Conservation (phyloP, 2,329 filamentous ascomycete genomes). For the Trichoderma sp. region DNA sequence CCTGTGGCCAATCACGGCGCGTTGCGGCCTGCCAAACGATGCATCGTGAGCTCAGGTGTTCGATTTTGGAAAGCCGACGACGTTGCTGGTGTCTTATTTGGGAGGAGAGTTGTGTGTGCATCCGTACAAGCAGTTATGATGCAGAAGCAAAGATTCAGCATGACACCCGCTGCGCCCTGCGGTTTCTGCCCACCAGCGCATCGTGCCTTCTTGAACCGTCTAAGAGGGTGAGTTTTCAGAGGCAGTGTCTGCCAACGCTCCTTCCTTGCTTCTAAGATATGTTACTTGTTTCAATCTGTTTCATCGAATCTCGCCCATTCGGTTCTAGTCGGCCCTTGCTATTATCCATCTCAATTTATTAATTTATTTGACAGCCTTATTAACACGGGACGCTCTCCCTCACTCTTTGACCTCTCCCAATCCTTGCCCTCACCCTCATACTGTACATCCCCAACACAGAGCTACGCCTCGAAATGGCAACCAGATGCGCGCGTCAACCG, state of each 20-base stretch:
- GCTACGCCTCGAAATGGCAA: constrained; percentile 4
- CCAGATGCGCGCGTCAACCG: constrained; percentile 5
- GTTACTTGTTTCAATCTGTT: background rate
- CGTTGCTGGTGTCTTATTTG: background rate
- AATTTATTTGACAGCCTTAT: background rate
- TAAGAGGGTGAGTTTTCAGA: background rate
- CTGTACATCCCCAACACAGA: background rate
- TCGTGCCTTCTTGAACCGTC: background rate
- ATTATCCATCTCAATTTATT: background rate
- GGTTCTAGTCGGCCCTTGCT: too few species aligned
- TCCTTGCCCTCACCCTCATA: background rate
- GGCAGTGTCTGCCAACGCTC: constrained; percentile 7
- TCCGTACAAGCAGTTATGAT: too few species aligned
- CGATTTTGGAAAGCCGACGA: constrained; percentile 5
- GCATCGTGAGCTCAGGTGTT: background rate
- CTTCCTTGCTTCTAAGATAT: background rate
- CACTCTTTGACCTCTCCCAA: background rate
- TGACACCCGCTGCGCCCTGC: constrained; percentile 21
- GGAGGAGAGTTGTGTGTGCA: background rate
- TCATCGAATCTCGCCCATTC: too few species aligned
- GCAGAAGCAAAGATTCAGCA: background rate
- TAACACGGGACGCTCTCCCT: background rate
- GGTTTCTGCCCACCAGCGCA: background rate
- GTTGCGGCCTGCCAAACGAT: background rate
- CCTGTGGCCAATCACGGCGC: constrained; percentile 16